phyloP scores from a whole-genome alignment of 345 rosid species.

The Raphanus sativus region DNA sequence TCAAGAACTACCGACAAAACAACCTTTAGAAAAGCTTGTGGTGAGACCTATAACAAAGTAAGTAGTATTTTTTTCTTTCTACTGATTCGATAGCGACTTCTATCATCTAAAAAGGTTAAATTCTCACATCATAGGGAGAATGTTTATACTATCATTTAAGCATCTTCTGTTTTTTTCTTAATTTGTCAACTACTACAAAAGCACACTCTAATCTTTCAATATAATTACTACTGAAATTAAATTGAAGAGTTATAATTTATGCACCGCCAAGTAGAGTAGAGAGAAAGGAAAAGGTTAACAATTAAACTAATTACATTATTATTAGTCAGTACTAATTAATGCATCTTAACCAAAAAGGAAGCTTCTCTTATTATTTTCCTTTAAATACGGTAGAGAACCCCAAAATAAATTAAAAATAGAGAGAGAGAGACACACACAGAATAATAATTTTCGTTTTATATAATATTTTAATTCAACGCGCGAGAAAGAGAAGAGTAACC shows the following conservation, averaged over 20 bases:
- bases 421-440: neutral
- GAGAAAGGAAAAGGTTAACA: neutral
- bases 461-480: neutral
- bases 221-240: too few relatives aligned
- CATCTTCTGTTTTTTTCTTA: too few relatives aligned
- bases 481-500: neutral
- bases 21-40: neutral
- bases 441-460: neutral
- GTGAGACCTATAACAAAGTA: neutral
- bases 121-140: neutral
- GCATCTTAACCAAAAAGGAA: neutral
- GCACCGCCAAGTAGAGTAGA: neutral
- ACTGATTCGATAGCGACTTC: constrained; percentile 17
- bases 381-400: neutral
- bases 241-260: too few relatives aligned
- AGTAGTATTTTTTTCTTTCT: neutral
- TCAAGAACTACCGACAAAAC: neutral
- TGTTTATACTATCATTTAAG: too few relatives aligned
- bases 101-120: neutral
- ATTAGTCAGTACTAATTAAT: too few relatives aligned
- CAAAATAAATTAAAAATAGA: neutral
- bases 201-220: too few relatives aligned
- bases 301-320: too few relatives aligned
- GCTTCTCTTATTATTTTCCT: neutral
- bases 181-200: too few relatives aligned